Evolutionary conservation across 164 flowering plant species (phyloP), one percentile per base, ranked within the genome.

Genomic region (Vitis amurensis): DNA sequence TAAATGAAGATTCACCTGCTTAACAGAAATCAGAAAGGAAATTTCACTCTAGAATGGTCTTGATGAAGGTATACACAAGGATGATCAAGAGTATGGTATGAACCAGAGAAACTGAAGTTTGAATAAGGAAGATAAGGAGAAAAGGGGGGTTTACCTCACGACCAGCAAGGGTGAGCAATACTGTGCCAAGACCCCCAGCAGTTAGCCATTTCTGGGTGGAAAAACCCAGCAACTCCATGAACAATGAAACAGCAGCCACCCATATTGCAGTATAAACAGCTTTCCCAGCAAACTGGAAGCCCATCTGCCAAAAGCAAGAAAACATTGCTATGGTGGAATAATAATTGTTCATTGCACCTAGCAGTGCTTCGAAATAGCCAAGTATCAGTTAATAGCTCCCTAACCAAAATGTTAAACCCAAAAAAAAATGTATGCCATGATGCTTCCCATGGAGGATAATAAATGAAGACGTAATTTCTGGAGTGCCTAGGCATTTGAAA

Each of bases 131-230:
- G 44, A 37, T 2, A 37, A 37, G 44, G 44, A 3, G 50, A 72
- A 52, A 19, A 50, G 7, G 11, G 27, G 13, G 72, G 30, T 56
- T 64, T 73, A 95, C 99, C 98, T 95, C 99, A 64, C 99, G 97
- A 62, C 99, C 99, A 78, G 98, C 93, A 74, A 95, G 98, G 51
- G 99, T 95, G 73, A 95, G 86, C 83, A 95, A 79, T 37, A 95
- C 98, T 44, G 99, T 93, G 56, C 99, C 99, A 74, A 95, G 93
- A 76, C 99, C 97, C 55, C 99, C 99, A 59, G 99, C 99, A 68
- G 99, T 95, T 13, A 95, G 70, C 97, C 96, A 95, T 73, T 80
- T 95, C 84, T 95, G 99, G 15, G 99, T 91, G 55, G 98, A 91
- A 78, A 91, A 93, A 49, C 99, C 99, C 29, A 95, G 83, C 81